These are phyloP conservation scores for Nitzschia sp. DNA, from an alignment of 108 stramenopile species.

Conservation along the genomic window DNA sequence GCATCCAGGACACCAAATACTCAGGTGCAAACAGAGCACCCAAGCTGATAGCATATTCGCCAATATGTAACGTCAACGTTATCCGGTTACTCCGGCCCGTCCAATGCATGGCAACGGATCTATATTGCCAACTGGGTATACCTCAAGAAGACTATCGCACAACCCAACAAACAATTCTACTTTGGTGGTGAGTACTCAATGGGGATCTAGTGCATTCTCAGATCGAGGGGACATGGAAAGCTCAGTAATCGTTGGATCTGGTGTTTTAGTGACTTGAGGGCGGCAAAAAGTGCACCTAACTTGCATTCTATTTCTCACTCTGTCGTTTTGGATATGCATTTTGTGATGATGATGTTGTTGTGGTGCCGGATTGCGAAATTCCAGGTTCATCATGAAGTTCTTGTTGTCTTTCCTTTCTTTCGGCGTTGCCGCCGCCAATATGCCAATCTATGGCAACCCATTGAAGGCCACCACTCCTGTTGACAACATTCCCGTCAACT, in stretches of 20 bases:
- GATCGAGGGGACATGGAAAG: too few species aligned
- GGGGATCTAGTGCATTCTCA: too few species aligned
- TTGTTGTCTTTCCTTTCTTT: slow-evolving; percentile 35
- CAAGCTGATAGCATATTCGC: background rate
- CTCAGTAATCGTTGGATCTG: too few species aligned
- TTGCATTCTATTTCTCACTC: too few species aligned
- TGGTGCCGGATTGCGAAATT: background rate
- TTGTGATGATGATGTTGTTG: background rate
- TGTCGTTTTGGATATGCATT: too few species aligned
- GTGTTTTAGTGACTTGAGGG: too few species aligned
- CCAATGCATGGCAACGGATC: slow-evolving; percentile 3
- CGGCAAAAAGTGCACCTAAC: too few species aligned
- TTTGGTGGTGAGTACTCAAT: too few species aligned
- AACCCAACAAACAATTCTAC: background rate
- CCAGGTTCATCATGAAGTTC: slow-evolving; percentile 34
- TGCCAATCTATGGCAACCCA: slow-evolving; percentile 40
- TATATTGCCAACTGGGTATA: background rate
- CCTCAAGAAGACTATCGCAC: background rate
- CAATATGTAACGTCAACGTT: background rate
- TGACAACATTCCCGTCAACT: slow-evolving; percentile 47
- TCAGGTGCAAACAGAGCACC: too few species aligned
- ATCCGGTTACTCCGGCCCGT: background rate
- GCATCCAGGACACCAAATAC: too few species aligned
- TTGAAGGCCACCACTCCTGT: slow-evolving; percentile 12
- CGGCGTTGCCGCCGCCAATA: slow-evolving; percentile 28